Percentiles rank a stretch among this genome's conserved stretches.
Evolutionary conservation across 768 basidiomycete species (phyloP).

Genomic region (Psilocybe tampanensis): DNA sequence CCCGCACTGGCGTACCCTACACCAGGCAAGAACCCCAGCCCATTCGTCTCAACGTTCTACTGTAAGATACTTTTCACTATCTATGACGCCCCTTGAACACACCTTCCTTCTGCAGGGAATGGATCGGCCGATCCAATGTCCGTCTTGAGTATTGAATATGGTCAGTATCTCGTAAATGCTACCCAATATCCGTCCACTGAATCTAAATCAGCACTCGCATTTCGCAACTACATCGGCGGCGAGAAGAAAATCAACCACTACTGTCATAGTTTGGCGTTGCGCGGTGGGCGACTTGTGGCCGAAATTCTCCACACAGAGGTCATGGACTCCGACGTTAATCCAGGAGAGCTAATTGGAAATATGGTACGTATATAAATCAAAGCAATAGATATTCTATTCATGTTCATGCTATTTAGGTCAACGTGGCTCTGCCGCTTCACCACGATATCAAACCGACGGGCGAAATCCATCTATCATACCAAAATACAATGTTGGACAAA

Average conservation of each 20-base stretch:
- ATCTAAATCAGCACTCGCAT: slow-evolving; percentile 56
- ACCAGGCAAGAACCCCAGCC: background rate
- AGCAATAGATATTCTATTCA: background rate
- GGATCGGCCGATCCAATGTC: background rate
- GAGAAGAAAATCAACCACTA: slow-evolving; percentile 73
- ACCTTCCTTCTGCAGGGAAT: background rate
- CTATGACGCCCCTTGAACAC: background rate
- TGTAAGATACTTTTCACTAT: background rate
- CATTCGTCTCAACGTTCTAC: slow-evolving; percentile 3
- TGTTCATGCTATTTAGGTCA: slow-evolving; percentile 29
- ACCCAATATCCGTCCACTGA: background rate
- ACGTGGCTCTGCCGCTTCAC: slow-evolving; percentile 38
- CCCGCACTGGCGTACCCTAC: background rate
- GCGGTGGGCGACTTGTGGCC: slow-evolving; percentile 64
- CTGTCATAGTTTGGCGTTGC: slow-evolving; percentile 66
- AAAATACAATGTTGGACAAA: slow-evolving; percentile 28
- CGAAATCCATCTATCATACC: slow-evolving; percentile 25
- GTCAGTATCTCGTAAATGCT: background rate
- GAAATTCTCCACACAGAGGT: slow-evolving; percentile 61
- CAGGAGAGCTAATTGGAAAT: slow-evolving; percentile 58
- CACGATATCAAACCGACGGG: slow-evolving; percentile 14
- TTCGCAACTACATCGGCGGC: slow-evolving; percentile 75
- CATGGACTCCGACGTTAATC: slow-evolving; percentile 46
- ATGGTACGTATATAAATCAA: slow-evolving; percentile 53
- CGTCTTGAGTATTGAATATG: slow-evolving; percentile 2